These are phyloP conservation scores for Amanita rimosa DNA, from an alignment of 768 basidiomycete genomes.

Conservation along the genomic window DNA sequence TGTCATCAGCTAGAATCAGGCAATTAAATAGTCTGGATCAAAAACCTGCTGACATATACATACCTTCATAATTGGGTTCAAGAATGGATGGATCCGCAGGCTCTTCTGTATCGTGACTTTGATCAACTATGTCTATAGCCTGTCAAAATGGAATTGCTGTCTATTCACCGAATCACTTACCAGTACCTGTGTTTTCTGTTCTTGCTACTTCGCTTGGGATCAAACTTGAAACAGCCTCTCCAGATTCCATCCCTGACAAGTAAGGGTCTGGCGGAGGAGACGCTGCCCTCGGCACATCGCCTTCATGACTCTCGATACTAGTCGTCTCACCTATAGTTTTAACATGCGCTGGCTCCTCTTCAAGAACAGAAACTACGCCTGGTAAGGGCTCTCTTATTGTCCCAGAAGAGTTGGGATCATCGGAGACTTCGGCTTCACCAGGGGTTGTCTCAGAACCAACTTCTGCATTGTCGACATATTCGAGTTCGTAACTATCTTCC, in stretches of 20 bases:
- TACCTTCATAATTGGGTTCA: background rate
- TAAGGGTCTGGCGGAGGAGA: background rate
- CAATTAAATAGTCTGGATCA: background rate
- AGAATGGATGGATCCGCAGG: background rate
- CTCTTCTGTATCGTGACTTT: background rate
- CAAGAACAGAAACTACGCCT: background rate
- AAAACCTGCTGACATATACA: background rate
- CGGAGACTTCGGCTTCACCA: background rate
- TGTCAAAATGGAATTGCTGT: background rate
- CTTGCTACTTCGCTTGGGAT: background rate
- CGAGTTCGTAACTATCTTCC: background rate
- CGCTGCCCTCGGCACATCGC: background rate
- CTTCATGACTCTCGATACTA: background rate
- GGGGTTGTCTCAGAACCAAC: background rate
- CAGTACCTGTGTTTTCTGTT: background rate
- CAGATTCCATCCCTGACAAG: background rate
- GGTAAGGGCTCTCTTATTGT: background rate
- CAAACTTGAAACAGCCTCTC: background rate
- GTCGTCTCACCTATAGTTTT: background rate
- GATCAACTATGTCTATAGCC: background rate
- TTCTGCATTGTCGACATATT: background rate
- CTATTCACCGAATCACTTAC: background rate
- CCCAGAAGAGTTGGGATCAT: background rate
- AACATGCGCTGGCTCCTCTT: background rate
- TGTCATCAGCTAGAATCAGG: slow-evolving; percentile 3